Conservation (phyloP, 2,329 filamentous ascomycete genomes). For the Pseudocercospora musae region DNA sequence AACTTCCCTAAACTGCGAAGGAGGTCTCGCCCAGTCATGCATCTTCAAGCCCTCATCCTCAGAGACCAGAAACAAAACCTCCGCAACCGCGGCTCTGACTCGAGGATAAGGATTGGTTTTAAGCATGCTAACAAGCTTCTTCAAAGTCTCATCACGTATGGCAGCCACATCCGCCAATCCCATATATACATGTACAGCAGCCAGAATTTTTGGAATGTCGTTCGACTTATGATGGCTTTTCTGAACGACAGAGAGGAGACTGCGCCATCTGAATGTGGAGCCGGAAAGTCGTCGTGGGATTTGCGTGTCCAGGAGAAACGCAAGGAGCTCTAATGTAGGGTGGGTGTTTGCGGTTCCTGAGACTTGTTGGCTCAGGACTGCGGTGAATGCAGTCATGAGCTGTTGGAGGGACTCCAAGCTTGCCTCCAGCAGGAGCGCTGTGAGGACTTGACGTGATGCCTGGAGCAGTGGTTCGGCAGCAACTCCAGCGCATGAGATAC, state of each 20-base stretch:
- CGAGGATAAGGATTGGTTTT: conserved; percentile 74
- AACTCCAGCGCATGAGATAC: conserved; percentile 71
- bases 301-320: conserved; percentile 60
- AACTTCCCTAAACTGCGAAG: conserved; percentile 11
- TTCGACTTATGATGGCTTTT: conserved; percentile 79
- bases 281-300: conserved; percentile 39
- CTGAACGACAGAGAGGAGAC: conserved; percentile 67
- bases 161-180: conserved; percentile 58
- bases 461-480: conserved; percentile 73
- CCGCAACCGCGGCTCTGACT: conserved; percentile 52
- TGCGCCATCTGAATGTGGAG: conserved; percentile 60
- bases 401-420: conserved; percentile 3
- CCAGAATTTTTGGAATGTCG: conserved; percentile 76
- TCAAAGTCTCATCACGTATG: conserved; percentile 56
- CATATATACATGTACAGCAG: conserved; percentile 75
- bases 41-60: conserved; percentile 30
- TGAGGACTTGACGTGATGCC: conserved; percentile 63
- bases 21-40: conserved; percentile 24
- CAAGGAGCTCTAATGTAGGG: conserved; percentile 71
- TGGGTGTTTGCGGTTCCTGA: conserved; percentile 18
- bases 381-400: conserved; percentile 25
- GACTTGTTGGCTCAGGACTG: conserved; percentile 23
- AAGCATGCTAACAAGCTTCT: conserved; percentile 69
- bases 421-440: conserved; percentile 39
- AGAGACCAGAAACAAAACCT: conserved; percentile 41